Evolutionary conservation across 177 flowering plant genomes (phyloP), one percentile per base, ranked within the genome.

Genomic region (Telopea speciosissima): DNA sequence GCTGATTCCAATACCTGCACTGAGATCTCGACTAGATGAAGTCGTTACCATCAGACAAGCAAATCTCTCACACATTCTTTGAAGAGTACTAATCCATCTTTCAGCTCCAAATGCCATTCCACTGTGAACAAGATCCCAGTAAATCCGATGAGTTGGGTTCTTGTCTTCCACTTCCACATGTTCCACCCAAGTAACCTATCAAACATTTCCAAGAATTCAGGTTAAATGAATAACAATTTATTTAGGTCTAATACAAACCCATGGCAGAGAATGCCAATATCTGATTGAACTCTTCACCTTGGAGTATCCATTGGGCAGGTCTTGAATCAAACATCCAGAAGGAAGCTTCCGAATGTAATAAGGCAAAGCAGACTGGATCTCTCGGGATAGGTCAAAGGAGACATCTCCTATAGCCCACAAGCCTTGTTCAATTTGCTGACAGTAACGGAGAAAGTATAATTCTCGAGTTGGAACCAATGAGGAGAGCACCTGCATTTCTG

Each of bases 31-130:
- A 54, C 86, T 71, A 4, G 90, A 78, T 60, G 72, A 74, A 67
- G 76, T 74, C 3, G 86, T 66, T 60, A 79, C 90, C 88, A 87
- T 77, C 14, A 83, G 76, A 77, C 87, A 86, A 71, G 92, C 89
- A 67, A 77, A 71, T 74, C 98, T 79, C 70, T 93, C 97, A 40
- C 90, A 88, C 86, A 87, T 83, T 66, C 98, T 82, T 71, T 87
- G 90, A 64, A 93, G 87, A 52, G 85, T 78, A 33, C 92, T 72
- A 42, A 93, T 81, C 96, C 97, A 91, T 61, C 98, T 67, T 73
- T 86, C 88, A 45, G 95, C 97, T 60, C 97, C 95, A 71, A 91
- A 93, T 60, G 97, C 97, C 67, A 86, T 26, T n/a, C 98, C 92
- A 70, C 84, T 86, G 40, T 85, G 67, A 61, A 88, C 69, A n/a